A percentile compares a stretch with the other conserved stretches of the same genome.
Evolutionary conservation across 345 rosid species (phyloP).

Genomic region (Aurinia saxatilis): DNA sequence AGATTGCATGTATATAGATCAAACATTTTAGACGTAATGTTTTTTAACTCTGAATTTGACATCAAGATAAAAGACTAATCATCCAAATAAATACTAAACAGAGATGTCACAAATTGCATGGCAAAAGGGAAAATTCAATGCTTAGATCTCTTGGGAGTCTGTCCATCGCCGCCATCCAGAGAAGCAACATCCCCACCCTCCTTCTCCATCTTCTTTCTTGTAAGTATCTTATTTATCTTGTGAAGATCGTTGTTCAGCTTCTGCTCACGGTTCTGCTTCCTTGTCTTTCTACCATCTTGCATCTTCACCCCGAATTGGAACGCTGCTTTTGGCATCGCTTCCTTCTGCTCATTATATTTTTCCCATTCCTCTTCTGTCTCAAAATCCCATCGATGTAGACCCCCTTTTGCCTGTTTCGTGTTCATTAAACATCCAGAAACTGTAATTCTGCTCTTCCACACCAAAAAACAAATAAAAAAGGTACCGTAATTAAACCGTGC

Average conservation of each 20-base stretch:
- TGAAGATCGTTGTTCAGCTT: slow-evolving; percentile 84
- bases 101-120: neutral
- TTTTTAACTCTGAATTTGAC: too few species aligned
- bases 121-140: neutral
- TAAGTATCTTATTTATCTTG: slow-evolving; percentile 81
- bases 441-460: neutral
- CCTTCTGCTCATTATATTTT: slow-evolving; percentile 91
- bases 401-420: slow-evolving; percentile 79
- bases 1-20: too few species aligned
- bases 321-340: slow-evolving; percentile 99
- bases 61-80: too few species aligned
- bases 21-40: too few species aligned
- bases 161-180: slow-evolving; percentile 37
- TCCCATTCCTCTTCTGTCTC: slow-evolving; percentile 99
- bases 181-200: slow-evolving; percentile 51
- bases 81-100: neutral
- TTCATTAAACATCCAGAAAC: neutral
- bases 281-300: slow-evolving; percentile 95
- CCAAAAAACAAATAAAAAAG: too few species aligned
- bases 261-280: slow-evolving; percentile 96
- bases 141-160: slow-evolving; percentile 26
- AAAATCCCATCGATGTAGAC: slow-evolving; percentile 96
- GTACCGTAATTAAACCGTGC: neutral
- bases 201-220: slow-evolving; percentile 85
- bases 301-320: slow-evolving; percentile 98